These are phyloP conservation scores for Saccharomyces uvarum DNA, from an alignment of 1,139 yeast genomes.

Conservation along the genomic window DNA sequence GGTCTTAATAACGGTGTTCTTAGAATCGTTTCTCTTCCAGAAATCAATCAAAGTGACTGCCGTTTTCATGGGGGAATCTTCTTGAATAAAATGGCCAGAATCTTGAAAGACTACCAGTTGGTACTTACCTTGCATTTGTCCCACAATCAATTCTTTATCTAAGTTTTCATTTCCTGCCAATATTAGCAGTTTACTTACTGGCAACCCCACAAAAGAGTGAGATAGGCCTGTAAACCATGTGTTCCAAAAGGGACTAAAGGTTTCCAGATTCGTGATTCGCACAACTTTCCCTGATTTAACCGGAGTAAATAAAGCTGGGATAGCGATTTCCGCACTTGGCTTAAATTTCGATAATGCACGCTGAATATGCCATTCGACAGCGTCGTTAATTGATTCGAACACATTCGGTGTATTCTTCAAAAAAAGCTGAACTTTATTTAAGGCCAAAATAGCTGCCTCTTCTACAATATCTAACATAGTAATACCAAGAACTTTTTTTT, in stretches of 20 bases:
- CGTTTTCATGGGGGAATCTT: constrained; percentile 69
- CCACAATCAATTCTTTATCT: constrained; percentile 78
- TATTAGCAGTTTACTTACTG: constrained; percentile 62
- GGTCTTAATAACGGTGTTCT: constrained; percentile 31
- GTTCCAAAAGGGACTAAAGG: constrained; percentile 65
- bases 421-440: constrained; percentile 58
- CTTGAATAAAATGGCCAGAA: constrained; percentile 89
- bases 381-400: constrained; percentile 48
- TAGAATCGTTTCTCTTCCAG: constrained; percentile 43
- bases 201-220: constrained; percentile 45
- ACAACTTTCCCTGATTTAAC: constrained; percentile 28
- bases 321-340: constrained; percentile 64
- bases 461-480: constrained; percentile 87
- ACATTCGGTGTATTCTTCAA: constrained; percentile 52
- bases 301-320: constrained; percentile 52
- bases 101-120: constrained; percentile 78
- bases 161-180: constrained; percentile 87
- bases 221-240: constrained; percentile 79
- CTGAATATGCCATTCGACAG: constrained; percentile 76
- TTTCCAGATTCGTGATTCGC: constrained; percentile 60
- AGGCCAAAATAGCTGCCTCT: constrained; percentile 73
- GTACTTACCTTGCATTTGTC: constrained; percentile 95
- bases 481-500: constrained; percentile 47
- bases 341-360: constrained; percentile 46
- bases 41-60: constrained; percentile 52